These are phyloP conservation scores for Baeospora myosura DNA, from an alignment of 1,284 basidiomycete species.

Conservation along the genomic window DNA sequence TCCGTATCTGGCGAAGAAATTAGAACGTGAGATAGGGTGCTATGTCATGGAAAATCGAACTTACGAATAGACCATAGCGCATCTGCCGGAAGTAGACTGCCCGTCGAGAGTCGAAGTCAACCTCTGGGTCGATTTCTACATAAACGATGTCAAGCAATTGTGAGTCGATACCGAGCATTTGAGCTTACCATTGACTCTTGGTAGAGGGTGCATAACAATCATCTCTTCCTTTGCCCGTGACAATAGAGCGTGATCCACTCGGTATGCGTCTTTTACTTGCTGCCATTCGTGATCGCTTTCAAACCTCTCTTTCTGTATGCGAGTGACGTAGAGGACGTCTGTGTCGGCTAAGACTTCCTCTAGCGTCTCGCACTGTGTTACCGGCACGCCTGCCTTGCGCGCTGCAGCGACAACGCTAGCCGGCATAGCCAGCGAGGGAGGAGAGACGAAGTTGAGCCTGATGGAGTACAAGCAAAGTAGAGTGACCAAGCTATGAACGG, in stretches of 20 bases:
- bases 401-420: conserved; percentile 78
- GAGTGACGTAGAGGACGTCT: conserved; percentile 97
- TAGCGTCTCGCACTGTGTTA: conserved; percentile 77
- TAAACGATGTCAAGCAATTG: conserved; percentile 6
- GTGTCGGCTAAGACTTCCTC: conserved; percentile 88
- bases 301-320: conserved; percentile 96
- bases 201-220: conserved; percentile 98
- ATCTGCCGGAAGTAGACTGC: conserved; percentile 99
- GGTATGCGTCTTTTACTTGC: conserved; percentile 87
- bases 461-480: conserved; percentile 91
- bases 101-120: conserved; percentile 91
- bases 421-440: conserved; percentile 89
- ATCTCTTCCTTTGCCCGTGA: conserved; percentile 90
- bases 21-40: conserved; percentile 1
- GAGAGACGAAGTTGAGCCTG: conserved; percentile 93
- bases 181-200: conserved; percentile 76
- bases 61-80: conserved; percentile 94
- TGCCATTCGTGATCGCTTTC: conserved; percentile 78
- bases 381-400: conserved; percentile 74
- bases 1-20: conserved; percentile 49
- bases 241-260: conserved; percentile 90
- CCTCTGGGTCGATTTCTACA: conserved; percentile 93
- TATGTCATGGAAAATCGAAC: conserved; percentile 28
- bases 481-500: conserved; percentile 93
- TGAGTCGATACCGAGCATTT: neutral